Evolutionary conservation across 106 monocot genomes (phyloP), one percentile per base, ranked within the genome.

Genomic region (Apostasia shenzhenica): DNA sequence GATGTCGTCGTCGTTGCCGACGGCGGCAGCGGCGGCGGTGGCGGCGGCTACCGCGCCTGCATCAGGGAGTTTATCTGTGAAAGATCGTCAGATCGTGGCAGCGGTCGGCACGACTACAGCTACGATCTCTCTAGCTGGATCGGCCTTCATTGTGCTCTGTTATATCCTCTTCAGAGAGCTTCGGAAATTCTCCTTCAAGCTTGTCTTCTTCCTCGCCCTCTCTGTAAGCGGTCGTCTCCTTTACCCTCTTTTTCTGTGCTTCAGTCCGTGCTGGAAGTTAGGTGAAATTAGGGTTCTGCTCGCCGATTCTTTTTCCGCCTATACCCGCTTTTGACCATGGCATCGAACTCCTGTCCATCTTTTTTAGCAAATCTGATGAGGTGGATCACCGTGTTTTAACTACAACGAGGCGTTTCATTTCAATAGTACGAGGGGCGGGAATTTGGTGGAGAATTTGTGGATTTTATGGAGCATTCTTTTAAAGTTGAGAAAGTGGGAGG

Each of bases 141-240:
- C 99, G 53, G 75, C 89, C 14, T 99, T 99, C 72, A 93, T 99
- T 70, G 99, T 93, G 14, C 75, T 99, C 26, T 99, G 99, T 76
- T 99, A 99, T 63, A 56, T 93, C 58, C 69, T 99, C 73, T 99
- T 99, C 80, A 90, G 81, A 73, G 99, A 99, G 68, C 99, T 99
- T 67, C 99, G 85, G 70, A 99, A 99, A 74, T 99, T 99, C 81
- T 99, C 99, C 37, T 99, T 99, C 87, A 99, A 87, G 70, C 93
- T 99, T 68, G 79, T 99, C 57, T 99, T 93, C 90, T 99, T 87
- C 72, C 99, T 99, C 48, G 93, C 93, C n/a, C 84, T 99, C 69
- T 92, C 99, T 12, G 99, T 97, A 84, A 78, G 61, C 48, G 7
- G 51, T 42, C 45, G 41, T 10, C 12, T 12, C 14, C 63, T 70